Percentiles rank a stretch among this genome's conserved stretches.
These are phyloP conservation scores for Fusarium proliferatum DNA, from an alignment of 2,329 filamentous ascomycete genomes.

Conservation along the genomic window DNA sequence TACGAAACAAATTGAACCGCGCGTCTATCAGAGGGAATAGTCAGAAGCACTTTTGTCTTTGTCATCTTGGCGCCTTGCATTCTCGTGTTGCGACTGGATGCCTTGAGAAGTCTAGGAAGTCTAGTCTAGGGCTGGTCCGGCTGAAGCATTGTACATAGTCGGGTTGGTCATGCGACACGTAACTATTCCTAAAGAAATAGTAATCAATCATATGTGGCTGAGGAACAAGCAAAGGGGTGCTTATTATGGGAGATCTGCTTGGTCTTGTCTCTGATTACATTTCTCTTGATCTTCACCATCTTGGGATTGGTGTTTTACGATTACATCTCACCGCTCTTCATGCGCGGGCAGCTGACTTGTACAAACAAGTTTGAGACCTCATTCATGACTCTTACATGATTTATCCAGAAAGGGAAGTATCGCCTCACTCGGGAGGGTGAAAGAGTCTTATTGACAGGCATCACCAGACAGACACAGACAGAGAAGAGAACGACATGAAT, in stretches of 20 bases:
- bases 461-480: background rate
- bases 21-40: conserved; percentile 21
- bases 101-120: background rate
- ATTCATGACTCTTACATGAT: background rate
- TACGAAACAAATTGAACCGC: conserved; percentile 17
- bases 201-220: conserved; percentile 9
- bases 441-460: conserved; percentile 3
- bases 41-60: conserved; percentile 14
- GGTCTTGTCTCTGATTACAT: conserved; percentile 8
- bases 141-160: conserved; percentile 4
- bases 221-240: background rate
- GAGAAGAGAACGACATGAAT: conserved; percentile 7
- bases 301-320: conserved; percentile 8
- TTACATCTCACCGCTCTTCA: conserved; percentile 28
- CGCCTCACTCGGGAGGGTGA: background rate
- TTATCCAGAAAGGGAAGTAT: background rate
- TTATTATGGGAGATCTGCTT: background rate
- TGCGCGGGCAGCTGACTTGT: background rate
- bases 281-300: background rate
- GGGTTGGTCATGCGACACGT: conserved; percentile 15
- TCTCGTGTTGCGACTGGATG: conserved; percentile 22
- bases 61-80: background rate
- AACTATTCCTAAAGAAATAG: background rate
- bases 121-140: background rate
- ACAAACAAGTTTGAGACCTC: background rate